Base-by-base conservation (phyloP, 805 yeast genomes). In the Candida schatavii region DNA sequence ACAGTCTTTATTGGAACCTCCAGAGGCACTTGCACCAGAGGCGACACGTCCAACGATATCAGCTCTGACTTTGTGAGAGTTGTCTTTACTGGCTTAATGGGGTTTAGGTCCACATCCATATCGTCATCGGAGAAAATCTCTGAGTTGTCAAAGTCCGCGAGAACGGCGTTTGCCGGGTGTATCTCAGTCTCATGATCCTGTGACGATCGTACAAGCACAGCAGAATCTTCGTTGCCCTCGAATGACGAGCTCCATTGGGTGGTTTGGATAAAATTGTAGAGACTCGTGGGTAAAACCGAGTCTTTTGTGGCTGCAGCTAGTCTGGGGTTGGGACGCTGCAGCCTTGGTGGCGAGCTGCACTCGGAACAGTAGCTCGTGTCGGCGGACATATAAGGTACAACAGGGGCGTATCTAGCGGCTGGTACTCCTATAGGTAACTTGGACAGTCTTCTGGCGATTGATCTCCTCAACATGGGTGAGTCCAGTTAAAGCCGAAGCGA, bases 201-300 rank as follows among this genome's bases (percentile, higher is more conserved):
- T 7, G 27, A 23, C 2, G 48, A 49, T 5, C 56, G 48, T 14
- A 49, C 55, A 35, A 49, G 49, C 2, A 51, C 53, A 27, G 51
- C 56, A 11, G 39, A 31, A 3, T 13, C 26, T 11, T 23, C 26
- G 20, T 44, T 35, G 15, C 41, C 49, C 17, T 29, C 38, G 25
- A 46, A 46, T 6, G 47, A 36, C 5, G 61, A 51, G 34, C 39
- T 22, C 36, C 37, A 18, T 20, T 31, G 37, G 25, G 27, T 9
- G 40, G 10, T 25, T 14, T 27, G 10, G 13, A 28, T 26, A 20
- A 19, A 28, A 26, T 39, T 21, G 15, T 29, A 29, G 9, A 43
- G 27, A 15, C 34, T n/a, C 23, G 41, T 22, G 23, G 32, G 17
- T 18, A 36, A 18, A 11, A 23, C 27, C 10, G 27, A 6, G 32